Conservation (phyloP, 768 basidiomycete genomes). For the Candolleomyces aberdarensis region DNA sequence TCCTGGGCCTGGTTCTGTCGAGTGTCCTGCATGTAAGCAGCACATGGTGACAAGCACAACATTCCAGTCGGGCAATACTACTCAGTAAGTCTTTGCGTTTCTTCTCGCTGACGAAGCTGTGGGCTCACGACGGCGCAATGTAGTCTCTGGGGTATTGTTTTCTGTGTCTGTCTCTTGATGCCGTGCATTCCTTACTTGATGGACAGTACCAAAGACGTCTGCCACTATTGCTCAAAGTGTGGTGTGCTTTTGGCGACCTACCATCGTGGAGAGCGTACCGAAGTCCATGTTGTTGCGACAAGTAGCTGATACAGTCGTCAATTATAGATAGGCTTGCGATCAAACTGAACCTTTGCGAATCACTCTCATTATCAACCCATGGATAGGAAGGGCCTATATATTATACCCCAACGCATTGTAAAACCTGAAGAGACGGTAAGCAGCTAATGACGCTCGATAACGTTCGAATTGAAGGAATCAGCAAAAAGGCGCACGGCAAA, state of each 20-base stretch:
- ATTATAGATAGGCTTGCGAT: too few relatives aligned
- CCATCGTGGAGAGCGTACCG: neutral
- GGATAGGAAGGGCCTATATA: too few relatives aligned
- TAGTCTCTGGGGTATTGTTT: slow-evolving; percentile 1
- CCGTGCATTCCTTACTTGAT: slow-evolving; percentile 5
- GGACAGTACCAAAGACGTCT: slow-evolving; percentile 2
- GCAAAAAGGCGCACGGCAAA: too few relatives aligned
- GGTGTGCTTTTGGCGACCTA: neutral
- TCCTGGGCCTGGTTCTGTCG: neutral
- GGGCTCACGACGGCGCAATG: neutral
- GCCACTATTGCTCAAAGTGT: neutral
- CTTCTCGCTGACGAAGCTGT: too few relatives aligned
- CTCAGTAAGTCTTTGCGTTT: neutral
- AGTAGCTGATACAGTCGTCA: neutral
- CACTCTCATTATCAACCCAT: too few relatives aligned
- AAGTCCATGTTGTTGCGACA: neutral
- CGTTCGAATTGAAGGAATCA: too few relatives aligned
- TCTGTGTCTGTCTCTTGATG: neutral
- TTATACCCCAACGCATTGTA: too few relatives aligned
- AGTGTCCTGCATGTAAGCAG: neutral
- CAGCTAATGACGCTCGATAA: too few relatives aligned
- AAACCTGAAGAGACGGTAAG: too few relatives aligned
- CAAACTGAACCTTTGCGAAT: too few relatives aligned
- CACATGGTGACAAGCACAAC: neutral
- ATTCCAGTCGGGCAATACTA: neutral